Percentiles rank a stretch among this genome's conserved stretches.
Evolutionary conservation across 2,329 filamentous ascomycete species (phyloP).

Genomic region (Alternaria consortialis): DNA sequence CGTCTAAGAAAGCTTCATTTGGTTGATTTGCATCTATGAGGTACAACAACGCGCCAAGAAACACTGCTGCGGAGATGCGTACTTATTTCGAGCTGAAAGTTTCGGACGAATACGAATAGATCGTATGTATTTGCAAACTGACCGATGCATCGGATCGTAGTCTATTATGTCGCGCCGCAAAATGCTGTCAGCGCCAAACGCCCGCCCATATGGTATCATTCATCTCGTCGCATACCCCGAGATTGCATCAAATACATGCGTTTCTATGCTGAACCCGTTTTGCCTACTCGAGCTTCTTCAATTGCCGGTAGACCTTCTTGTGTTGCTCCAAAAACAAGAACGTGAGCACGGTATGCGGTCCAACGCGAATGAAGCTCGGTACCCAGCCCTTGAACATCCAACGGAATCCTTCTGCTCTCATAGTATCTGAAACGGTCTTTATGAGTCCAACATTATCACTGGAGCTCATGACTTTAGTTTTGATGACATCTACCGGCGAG

Average conservation of each 20-base stretch:
- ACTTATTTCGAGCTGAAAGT: background rate
- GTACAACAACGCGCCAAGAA: background rate
- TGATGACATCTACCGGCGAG: slow-evolving; percentile 87
- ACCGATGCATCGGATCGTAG: background rate
- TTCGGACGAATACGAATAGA: background rate
- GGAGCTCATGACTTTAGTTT: slow-evolving; percentile 85
- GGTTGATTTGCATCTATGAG: background rate
- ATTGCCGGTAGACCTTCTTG: slow-evolving; percentile 73
- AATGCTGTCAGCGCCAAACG: slow-evolving; percentile 8
- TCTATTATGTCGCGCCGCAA: slow-evolving; percentile 3
- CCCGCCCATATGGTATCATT: slow-evolving; percentile 22
- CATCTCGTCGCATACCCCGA: slow-evolving; percentile 1
- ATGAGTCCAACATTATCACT: slow-evolving; percentile 64
- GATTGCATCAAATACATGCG: background rate
- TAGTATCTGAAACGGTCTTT: slow-evolving; percentile 71
- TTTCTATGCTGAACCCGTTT: background rate
- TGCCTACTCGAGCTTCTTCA: slow-evolving; percentile 25
- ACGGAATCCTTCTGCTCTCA: slow-evolving; percentile 72
- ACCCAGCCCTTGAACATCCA: slow-evolving; percentile 95
- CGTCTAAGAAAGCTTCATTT: background rate
- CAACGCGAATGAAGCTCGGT: slow-evolving; percentile 74
- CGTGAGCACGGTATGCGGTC: slow-evolving; percentile 83
- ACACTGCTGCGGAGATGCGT: background rate
- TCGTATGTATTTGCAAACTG: background rate
- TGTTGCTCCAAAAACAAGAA: slow-evolving; percentile 89